Conservation (phyloP, 768 basidiomycete species). For the Gloeostereum incarnatum region DNA sequence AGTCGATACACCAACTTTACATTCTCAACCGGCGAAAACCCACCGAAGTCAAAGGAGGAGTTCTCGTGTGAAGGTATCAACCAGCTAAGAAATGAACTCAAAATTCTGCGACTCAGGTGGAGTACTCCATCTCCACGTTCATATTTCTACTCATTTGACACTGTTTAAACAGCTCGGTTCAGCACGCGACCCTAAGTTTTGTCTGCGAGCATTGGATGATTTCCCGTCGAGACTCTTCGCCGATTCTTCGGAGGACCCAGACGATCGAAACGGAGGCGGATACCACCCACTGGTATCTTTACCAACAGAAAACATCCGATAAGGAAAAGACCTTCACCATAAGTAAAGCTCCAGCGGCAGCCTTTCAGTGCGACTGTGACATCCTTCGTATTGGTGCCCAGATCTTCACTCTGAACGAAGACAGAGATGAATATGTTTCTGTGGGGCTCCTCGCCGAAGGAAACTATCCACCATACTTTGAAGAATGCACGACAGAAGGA, state of each 20-base stretch:
- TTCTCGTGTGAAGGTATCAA: constrained; percentile 4
- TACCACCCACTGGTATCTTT: background rate
- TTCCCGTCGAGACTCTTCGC: background rate
- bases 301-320: background rate
- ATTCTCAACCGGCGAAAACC: constrained; percentile 1
- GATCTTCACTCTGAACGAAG: constrained; percentile 3
- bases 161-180: background rate
- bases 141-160: background rate
- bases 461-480: constrained; percentile 1
- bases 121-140: background rate
- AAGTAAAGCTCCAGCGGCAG: constrained; percentile 1
- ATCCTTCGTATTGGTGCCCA: constrained; percentile 9
- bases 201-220: constrained; percentile 3
- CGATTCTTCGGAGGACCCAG: background rate
- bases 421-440: constrained; percentile 1
- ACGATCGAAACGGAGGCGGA: background rate
- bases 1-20: constrained; percentile 2
- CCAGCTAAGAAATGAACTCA: constrained; percentile 1
- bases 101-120: constrained; percentile 5
- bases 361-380: background rate
- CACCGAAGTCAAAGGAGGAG: background rate
- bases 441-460: background rate
- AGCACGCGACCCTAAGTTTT: background rate
- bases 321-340: background rate
- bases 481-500: constrained; percentile 5